Evolutionary conservation across 2,329 filamentous ascomycete genomes (phyloP).

Genomic region (Calonectria montana): DNA sequence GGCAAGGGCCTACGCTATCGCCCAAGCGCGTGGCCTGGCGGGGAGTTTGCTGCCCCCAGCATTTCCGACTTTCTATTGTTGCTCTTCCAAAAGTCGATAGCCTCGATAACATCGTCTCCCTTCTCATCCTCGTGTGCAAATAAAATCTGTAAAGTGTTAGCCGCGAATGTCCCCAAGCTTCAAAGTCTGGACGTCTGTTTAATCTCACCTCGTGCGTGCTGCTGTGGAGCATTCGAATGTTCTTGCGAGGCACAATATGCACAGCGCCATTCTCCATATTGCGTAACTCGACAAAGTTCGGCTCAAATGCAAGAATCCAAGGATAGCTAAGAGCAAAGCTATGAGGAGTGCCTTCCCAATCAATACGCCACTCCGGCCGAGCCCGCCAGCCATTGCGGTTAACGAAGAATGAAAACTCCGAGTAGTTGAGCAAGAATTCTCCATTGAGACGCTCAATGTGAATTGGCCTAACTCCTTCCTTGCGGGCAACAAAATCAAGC

Average conservation of each 20-base stretch:
- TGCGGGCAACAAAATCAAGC: slow-evolving; percentile 94
- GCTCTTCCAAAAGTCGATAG: slow-evolving; percentile 94
- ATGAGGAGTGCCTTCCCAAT: slow-evolving; percentile 95
- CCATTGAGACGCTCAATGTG: slow-evolving; percentile 97
- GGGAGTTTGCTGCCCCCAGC: slow-evolving; percentile 38
- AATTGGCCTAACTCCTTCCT: slow-evolving; percentile 93
- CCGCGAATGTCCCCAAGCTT: not conserved
- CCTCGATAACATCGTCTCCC: slow-evolving; percentile 93
- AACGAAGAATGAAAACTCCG: slow-evolving; percentile 99
- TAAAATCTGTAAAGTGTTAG: slow-evolving; percentile 75
- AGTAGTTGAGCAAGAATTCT: slow-evolving; percentile 98
- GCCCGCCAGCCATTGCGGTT: slow-evolving; percentile 98
- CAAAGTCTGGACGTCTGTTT: not conserved
- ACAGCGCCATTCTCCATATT: slow-evolving; percentile 95
- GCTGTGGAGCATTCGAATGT: slow-evolving; percentile 96
- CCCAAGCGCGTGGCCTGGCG: slow-evolving; percentile 9
- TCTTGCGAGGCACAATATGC: slow-evolving; percentile 95
- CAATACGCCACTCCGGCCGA: slow-evolving; percentile 94
- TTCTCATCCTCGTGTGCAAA: slow-evolving; percentile 97
- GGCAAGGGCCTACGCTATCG: slow-evolving; percentile 22
- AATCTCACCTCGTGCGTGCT: slow-evolving; percentile 90
- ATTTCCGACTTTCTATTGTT: slow-evolving; percentile 64
- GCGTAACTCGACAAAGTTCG: slow-evolving; percentile 96
- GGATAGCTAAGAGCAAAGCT: slow-evolving; percentile 95
- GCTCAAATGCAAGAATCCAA: slow-evolving; percentile 96